Evolutionary conservation across 805 yeast species (phyloP).

Genomic region (Candida ortonii): DNA sequence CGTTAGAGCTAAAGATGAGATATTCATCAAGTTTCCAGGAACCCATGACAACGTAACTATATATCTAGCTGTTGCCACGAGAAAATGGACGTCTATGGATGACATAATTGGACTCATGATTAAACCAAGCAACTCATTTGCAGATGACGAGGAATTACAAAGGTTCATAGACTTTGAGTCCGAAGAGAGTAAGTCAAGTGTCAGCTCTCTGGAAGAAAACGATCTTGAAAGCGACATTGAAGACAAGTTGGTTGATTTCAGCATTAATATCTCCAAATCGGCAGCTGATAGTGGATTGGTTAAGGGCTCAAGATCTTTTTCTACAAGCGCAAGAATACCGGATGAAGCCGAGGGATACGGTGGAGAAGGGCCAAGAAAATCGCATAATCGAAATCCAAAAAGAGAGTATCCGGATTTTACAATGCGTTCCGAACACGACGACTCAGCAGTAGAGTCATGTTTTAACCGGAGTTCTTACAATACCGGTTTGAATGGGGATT

Average conservation of each 20-base stretch:
- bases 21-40: constrained; percentile 19
- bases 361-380: too few relatives aligned
- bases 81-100: constrained; percentile 22
- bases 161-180: constrained; percentile 20
- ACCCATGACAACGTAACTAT: constrained; percentile 21
- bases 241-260: constrained; percentile 10
- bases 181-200: not conserved
- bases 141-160: constrained; percentile 25
- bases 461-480: too few relatives aligned
- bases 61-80: constrained; percentile 28
- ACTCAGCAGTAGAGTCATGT: too few relatives aligned
- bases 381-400: too few relatives aligned
- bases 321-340: too few relatives aligned
- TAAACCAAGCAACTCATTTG: constrained; percentile 19
- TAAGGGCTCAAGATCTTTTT: too few relatives aligned
- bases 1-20: constrained; percentile 15
- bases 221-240: constrained; percentile 11
- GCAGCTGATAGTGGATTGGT: not conserved
- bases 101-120: constrained; percentile 9
- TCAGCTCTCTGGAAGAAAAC: not conserved
- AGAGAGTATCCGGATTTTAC: too few relatives aligned
- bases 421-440: too few relatives aligned
- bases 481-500: too few relatives aligned
- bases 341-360: too few relatives aligned
- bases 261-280: constrained; percentile 6